phyloP scores from a whole-genome alignment of 2,329 filamentous ascomycete species.

The Nemania bipapillata region DNA sequence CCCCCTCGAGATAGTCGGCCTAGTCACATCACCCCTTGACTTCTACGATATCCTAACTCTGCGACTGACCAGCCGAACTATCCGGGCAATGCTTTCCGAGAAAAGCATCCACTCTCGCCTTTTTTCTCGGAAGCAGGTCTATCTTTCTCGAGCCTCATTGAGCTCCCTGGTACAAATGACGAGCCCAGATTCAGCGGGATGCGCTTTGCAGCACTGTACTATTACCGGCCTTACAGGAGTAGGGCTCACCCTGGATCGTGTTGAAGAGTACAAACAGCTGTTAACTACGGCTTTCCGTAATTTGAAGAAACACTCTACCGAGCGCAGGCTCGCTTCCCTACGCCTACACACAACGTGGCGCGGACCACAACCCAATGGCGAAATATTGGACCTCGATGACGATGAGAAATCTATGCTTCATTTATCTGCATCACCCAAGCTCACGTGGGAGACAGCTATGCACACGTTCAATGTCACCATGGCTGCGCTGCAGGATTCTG shows the following conservation, averaged over 20 bases:
- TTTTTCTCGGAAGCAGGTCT: conserved; percentile 17
- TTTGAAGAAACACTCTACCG: background rate
- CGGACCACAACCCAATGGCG: background rate
- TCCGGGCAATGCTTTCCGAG: background rate
- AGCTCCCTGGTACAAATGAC: background rate
- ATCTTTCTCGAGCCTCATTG: background rate
- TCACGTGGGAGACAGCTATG: background rate
- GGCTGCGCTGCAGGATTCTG: background rate
- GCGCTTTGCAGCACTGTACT: conserved; percentile 14
- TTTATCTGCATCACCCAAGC: background rate
- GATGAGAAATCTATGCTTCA: background rate
- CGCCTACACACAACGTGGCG: background rate
- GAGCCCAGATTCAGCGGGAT: background rate
- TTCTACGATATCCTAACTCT: background rate
- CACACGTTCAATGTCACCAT: conserved; percentile 6
- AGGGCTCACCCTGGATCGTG: too few species aligned
- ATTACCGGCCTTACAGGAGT: background rate
- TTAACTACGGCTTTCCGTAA: conserved; percentile 1
- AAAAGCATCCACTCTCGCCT: background rate
- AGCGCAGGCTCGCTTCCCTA: background rate
- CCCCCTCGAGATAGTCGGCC: conserved; percentile 13
- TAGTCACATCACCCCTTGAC: background rate
- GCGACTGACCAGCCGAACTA: conserved; percentile 12
- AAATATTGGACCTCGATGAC: background rate
- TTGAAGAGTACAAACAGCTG: background rate